Base-by-base conservation (phyloP, 2,329 filamentous ascomycete species). In the Colletotrichum sp. region DNA sequence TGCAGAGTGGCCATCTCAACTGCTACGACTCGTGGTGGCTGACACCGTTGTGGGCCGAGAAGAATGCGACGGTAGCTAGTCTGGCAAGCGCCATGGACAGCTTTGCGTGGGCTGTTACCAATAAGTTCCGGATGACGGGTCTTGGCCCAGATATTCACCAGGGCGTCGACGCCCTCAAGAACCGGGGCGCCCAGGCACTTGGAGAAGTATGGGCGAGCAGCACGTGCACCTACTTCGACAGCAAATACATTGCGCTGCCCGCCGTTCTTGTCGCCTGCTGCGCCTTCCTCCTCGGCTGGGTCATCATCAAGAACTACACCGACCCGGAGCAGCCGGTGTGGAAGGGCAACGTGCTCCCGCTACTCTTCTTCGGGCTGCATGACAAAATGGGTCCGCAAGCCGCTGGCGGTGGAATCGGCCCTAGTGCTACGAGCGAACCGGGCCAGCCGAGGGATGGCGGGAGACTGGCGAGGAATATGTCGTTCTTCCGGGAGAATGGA, bases 1-100 rank as follows among this genome's bases (percentile, higher is more conserved):
- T 75, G 62, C 73, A 75, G 69, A 72, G 69, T 32, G 73, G 73
- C 16, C 73, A 73, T 16, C 36, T 75, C 62, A 64, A 75, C 73
- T 75, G 73, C 69, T 25, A 6, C 36, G 28, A 32, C 12, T 27
- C 39, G 6, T 75, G 73, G 73, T 75, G 73, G 73, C 69, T 75
- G n/a, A 73, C 69, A 4, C 62, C 73, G 5, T 16, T 75, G 1
- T 75, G 73, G 73, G 55, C 62, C 27, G 62, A 75, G 25, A 64
- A 62, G 28, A 75, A 75, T 62, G 73, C 73, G 8, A 75, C 73
- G 12, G 55, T 48, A 15, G 25, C 36, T n/a, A 64, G 62, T 30
- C 39, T 75, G n/a, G 28, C 62, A 15, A 22, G 15, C 13, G 69
- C 69, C 32, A n/a, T 75, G 4, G 69, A 75, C 27, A 39, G 22